These are phyloP conservation scores for Amborella trichopoda DNA, from an alignment of 164 flowering plant species.

Conservation along the genomic window DNA sequence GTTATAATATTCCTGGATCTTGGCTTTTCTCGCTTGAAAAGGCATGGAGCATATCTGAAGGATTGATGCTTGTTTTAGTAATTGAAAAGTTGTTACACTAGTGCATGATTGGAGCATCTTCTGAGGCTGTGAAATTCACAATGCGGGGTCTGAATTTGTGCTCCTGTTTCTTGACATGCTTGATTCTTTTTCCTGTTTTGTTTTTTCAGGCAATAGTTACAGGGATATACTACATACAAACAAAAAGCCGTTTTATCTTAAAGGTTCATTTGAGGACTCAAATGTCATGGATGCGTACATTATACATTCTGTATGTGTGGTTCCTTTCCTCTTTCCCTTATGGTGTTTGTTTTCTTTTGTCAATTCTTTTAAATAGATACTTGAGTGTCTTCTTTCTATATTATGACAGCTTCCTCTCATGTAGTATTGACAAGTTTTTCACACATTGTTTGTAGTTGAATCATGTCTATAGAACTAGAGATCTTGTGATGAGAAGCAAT, in stretches of 20 bases:
- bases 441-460: constrained; percentile 60
- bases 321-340: background rate
- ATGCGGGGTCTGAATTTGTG: background rate
- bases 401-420: background rate
- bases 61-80: background rate
- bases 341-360: background rate
- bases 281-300: constrained; percentile 77
- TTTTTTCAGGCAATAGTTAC: constrained; percentile 66
- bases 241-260: constrained; percentile 84
- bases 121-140: background rate
- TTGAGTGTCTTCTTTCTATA: background rate
- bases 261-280: constrained; percentile 68
- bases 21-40: too few species aligned
- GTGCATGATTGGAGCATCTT: background rate
- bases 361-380: background rate
- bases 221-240: constrained; percentile 69
- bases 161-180: background rate
- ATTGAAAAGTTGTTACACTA: background rate
- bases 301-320: constrained; percentile 61
- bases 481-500: constrained; percentile 59
- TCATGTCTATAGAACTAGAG: constrained; percentile 70
- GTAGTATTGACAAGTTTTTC: background rate
- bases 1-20: too few species aligned
- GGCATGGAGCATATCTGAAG: background rate
- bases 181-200: background rate